A percentile compares a stretch with the other conserved stretches of the same genome.
These are phyloP conservation scores for Magnolia officinalis DNA, from an alignment of 164 flowering plant species.

Conservation along the genomic window DNA sequence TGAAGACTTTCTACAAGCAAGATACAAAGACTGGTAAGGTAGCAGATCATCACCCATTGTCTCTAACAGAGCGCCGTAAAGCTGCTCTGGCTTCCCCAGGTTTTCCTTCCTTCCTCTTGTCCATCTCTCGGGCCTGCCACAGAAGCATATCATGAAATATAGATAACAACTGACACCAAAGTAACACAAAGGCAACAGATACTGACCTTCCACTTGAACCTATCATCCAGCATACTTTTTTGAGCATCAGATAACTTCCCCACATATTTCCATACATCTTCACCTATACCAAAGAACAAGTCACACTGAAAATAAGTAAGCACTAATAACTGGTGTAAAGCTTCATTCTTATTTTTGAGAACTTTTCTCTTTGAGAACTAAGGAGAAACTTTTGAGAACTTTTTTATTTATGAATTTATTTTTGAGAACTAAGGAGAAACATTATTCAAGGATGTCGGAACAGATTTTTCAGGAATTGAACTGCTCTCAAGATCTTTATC, in stretches of 20 bases:
- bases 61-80: slow-evolving; percentile 88
- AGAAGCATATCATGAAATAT: slow-evolving; percentile 5
- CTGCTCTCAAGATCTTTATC: too few relatives aligned
- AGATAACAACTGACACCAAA: background rate
- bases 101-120: slow-evolving; percentile 86
- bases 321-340: background rate
- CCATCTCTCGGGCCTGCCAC: slow-evolving; percentile 91
- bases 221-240: slow-evolving; percentile 96
- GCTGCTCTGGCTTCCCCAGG: slow-evolving; percentile 96
- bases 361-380: background rate
- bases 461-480: too few relatives aligned
- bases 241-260: slow-evolving; percentile 97
- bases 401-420: too few relatives aligned
- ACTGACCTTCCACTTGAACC: slow-evolving; percentile 95
- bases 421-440: too few relatives aligned
- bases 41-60: slow-evolving; percentile 62
- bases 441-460: too few relatives aligned
- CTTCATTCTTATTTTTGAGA: background rate
- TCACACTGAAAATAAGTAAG: background rate
- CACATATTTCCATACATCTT: slow-evolving; percentile 93
- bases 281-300: slow-evolving; percentile 45
- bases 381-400: too few relatives aligned
- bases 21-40: background rate
- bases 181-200: background rate
- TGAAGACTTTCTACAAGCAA: background rate